A percentile compares a stretch with the other conserved stretches of the same genome.
These are phyloP conservation scores for Sphaerosporella brunnea DNA, from an alignment of 495 filamentous ascomycete genomes.

Conservation along the genomic window DNA sequence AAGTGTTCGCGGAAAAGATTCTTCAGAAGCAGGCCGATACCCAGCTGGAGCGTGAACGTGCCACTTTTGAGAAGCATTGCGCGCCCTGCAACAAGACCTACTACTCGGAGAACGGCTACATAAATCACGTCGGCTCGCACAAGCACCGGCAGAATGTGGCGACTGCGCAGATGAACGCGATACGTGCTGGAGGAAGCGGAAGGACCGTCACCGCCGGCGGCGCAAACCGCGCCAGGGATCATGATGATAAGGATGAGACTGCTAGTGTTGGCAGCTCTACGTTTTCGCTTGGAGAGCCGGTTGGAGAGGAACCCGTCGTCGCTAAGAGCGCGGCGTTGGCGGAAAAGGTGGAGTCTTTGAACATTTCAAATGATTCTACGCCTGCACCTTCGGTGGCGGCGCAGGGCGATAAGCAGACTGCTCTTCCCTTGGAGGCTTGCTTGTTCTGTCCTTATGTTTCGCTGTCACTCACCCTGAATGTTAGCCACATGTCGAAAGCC, in stretches of 20 bases:
- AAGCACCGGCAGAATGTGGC: constrained; percentile 64
- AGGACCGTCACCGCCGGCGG: too few species aligned
- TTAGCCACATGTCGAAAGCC: constrained; percentile 72
- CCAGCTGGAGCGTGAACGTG: constrained; percentile 68
- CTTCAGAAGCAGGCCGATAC: constrained; percentile 75
- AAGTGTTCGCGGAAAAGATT: constrained; percentile 91
- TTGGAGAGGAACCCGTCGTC: constrained; percentile 35
- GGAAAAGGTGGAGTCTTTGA: constrained; percentile 59
- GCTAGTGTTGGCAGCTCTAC: constrained; percentile 79
- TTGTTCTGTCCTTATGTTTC: constrained; percentile 81
- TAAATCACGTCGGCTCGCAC: constrained; percentile 78
- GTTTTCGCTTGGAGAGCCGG: constrained; percentile 73
- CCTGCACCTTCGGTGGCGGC: constrained; percentile 24
- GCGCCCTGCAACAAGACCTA: constrained; percentile 75
- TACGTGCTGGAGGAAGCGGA: constrained; percentile 20
- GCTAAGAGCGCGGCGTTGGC: constrained; percentile 40
- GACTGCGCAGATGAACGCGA: constrained; percentile 27
- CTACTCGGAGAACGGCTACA: constrained; percentile 87
- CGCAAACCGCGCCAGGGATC: constrained; percentile 24
- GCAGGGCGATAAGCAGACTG: too few species aligned
- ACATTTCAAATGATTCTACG: constrained; percentile 44
- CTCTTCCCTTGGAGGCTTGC: constrained; percentile 44
- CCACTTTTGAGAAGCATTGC: constrained; percentile 72
- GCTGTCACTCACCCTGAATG: constrained; percentile 50
- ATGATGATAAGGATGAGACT: constrained; percentile 43